phyloP scores from a whole-genome alignment of 116 monocot species.

The Cymodocea nodosa region DNA sequence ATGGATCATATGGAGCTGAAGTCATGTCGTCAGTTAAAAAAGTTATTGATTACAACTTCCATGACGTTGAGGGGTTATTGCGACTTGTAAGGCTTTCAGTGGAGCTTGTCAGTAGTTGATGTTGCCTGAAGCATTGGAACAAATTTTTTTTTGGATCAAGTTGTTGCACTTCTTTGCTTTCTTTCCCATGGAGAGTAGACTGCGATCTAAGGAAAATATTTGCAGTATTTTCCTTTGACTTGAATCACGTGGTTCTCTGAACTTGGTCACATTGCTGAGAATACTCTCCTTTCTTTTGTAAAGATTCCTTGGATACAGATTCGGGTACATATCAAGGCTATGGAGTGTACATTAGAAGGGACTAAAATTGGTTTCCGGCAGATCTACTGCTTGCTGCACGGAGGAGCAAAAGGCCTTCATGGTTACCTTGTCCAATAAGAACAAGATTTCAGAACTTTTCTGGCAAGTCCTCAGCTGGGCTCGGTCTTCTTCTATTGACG shows the following conservation, averaged over 20 bases:
- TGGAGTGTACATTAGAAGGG: not conserved
- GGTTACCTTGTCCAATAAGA: not conserved
- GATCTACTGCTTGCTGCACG: not conserved
- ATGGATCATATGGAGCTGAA: constrained; percentile 21
- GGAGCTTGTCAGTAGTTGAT: constrained; percentile 48
- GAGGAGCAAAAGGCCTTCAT: not conserved
- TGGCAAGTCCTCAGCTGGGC: not conserved
- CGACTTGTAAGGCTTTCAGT: constrained; percentile 59
- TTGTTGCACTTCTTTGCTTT: constrained; percentile 4
- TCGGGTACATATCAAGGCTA: not conserved
- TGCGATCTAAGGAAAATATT: not conserved
- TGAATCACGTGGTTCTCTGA: not conserved
- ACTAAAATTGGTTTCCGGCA: not conserved
- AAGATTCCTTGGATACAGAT: constrained; percentile 16
- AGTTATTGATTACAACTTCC: constrained; percentile 75
- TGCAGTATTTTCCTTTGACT: not conserved
- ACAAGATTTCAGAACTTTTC: not conserved
- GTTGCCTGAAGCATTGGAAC: not conserved
- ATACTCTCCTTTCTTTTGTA: constrained; percentile 7
- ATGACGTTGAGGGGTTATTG: constrained; percentile 64
- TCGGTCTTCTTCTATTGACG: not conserved
- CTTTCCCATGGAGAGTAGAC: not conserved
- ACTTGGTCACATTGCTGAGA: not conserved
- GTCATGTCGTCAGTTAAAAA: constrained; percentile 45
- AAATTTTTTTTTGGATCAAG: constrained; percentile 14